Evolutionary conservation across 2,329 filamentous ascomycete species (phyloP).

Genomic region (Sarocladium brachiariae): DNA sequence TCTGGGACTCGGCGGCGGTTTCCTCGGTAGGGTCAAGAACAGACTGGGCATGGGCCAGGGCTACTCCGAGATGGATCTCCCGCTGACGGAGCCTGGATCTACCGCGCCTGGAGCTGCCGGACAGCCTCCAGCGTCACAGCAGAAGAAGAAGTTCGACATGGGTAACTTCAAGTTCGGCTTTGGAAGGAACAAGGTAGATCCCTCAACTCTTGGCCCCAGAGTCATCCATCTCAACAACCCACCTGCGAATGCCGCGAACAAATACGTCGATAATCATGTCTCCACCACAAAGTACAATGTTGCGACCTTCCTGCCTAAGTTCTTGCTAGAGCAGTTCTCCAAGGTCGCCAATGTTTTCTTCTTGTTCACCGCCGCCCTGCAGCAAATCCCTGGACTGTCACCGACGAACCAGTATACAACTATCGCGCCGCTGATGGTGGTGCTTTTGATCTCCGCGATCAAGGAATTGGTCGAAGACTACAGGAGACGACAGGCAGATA

Average conservation of each 20-base stretch:
- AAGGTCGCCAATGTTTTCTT: conserved; percentile 99
- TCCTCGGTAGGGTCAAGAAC: conserved; percentile 82
- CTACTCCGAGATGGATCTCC: conserved; percentile 98
- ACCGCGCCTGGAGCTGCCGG: conserved; percentile 30
- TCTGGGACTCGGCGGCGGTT: conserved; percentile 74
- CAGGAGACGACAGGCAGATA: conserved; percentile 80
- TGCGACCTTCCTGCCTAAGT: conserved; percentile 90
- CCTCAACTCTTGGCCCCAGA: conserved; percentile 82
- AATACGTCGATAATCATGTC: conserved; percentile 93
- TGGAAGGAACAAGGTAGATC: conserved; percentile 75
- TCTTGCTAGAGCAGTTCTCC: conserved; percentile 95
- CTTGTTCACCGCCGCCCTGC: conserved; percentile 89
- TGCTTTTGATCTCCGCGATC: conserved; percentile 86
- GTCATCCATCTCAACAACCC: conserved; percentile 96
- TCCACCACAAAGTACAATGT: conserved; percentile 97
- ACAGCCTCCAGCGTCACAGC: conserved; percentile 37
- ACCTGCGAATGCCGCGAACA: conserved; percentile 80
- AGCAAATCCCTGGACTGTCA: conserved; percentile 92
- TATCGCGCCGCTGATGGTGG: conserved; percentile 85
- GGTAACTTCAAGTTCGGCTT: conserved; percentile 90
- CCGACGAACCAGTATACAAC: conserved; percentile 96
- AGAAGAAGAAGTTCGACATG: conserved; percentile 56
- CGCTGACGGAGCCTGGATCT: conserved; percentile 68
- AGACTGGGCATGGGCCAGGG: conserved; percentile 80
- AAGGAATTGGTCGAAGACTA: conserved; percentile 95